phyloP scores from a whole-genome alignment of 176 grass and related monocot species.

The Triticum dicoccoides region DNA sequence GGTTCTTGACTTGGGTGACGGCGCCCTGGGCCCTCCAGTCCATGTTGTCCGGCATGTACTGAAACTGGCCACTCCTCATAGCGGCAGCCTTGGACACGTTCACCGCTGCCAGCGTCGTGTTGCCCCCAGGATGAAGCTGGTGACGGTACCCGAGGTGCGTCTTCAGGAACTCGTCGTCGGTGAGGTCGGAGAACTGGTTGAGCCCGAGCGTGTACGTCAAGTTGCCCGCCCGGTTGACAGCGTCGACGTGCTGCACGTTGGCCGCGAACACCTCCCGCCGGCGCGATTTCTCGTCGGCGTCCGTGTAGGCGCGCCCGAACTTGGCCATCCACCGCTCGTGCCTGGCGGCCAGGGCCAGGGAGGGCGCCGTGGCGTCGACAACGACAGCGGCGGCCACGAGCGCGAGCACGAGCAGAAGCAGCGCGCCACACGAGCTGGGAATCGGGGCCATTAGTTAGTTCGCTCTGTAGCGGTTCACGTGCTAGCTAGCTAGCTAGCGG shows the following conservation, averaged over 20 bases:
- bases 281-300: conserved; percentile 34
- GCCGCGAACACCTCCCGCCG: conserved; percentile 36
- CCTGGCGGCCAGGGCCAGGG: background rate
- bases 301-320: conserved; percentile 37
- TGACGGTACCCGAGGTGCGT: background rate
- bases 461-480: background rate
- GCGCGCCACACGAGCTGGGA: background rate
- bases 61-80: background rate
- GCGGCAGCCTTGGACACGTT: background rate
- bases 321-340: conserved; percentile 50
- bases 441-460: conserved; percentile 17
- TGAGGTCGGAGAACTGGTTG: conserved; percentile 46
- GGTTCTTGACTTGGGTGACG: conserved; percentile 47
- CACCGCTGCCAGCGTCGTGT: background rate
- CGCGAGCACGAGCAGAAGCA: background rate
- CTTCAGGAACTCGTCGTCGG: conserved; percentile 38
- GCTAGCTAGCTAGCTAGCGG: too few relatives aligned
- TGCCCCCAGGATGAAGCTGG: background rate
- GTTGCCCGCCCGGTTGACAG: conserved; percentile 34
- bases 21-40: conserved; percentile 44
- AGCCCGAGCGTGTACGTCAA: conserved; percentile 41
- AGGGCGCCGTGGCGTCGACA: background rate
- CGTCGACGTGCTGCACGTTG: conserved; percentile 37
- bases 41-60: conserved; percentile 16
- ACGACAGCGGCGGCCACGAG: background rate